Base-by-base conservation (phyloP, 768 basidiomycete species). In the Polyporus arcularius region DNA sequence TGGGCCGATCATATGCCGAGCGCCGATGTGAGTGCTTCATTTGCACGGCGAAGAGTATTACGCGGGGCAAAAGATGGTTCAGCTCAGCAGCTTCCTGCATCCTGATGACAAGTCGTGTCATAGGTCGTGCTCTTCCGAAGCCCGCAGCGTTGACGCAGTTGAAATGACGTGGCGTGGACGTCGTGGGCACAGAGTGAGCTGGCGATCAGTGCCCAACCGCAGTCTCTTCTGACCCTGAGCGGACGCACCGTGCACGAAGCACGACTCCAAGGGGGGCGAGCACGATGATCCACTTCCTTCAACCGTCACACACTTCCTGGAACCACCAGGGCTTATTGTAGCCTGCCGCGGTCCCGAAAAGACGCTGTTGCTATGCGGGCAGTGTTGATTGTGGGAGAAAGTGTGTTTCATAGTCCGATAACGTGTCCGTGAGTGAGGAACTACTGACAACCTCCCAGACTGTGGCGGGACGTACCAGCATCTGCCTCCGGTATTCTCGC, bases 11-110 rank as follows among this genome's bases (percentile, higher is more conserved):
- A 28, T 3, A 28, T 48, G 58, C 58, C 58, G 58, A 49, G 51
- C 53, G 58, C 58, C 53, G 52, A 55, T 60, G 53, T 21, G 53
- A 60, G 53, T 45, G 43, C 41, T 41, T 39, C 31, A 5, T 28
- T 52, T 38, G 31, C 21, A 11, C 48, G 43, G 16, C 15, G 9
- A 15, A 7, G 35, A 35, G 35, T 11, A 6, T 35, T 35, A 45
- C n/a, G 7, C n/a, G 43, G 43, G n/a, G 43, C 43, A 16, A 16
- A 16, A 3, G n/a, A 18, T 4, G 21, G 43, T 9, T 15, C 42
- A 10, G 42, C 15, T 10, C 14, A 45, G 7, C 16, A 21, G 8
- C 8, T 21, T 45, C 21, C 43, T 15, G 43, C 16, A 2, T 21
- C 43, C 8, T 16, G 12, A 15, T 45, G 35, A n/a, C n/a, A 16